A percentile compares a stretch with the other conserved stretches of the same genome.
Conservation (phyloP, 805 yeast genomes). For the Debaryomyces castellii region DNA sequence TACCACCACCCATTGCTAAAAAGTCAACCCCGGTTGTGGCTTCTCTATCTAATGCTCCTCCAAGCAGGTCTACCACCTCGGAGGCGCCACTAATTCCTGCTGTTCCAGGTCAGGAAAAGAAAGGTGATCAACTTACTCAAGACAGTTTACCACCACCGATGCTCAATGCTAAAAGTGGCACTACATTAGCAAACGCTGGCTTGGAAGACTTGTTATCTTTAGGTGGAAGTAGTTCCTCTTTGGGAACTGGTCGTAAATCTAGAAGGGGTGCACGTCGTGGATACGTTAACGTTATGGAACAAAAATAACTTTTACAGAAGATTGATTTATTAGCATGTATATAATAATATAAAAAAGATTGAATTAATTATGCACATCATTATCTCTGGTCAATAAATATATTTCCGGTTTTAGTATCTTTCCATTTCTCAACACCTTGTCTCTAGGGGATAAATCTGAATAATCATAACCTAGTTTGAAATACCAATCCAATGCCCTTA, state of each 20-base stretch:
- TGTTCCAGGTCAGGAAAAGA: not conserved
- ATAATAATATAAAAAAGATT: not conserved
- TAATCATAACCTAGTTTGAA: constrained; percentile 33
- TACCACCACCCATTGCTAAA: constrained; percentile 61
- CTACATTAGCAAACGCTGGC: constrained; percentile 35
- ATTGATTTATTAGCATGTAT: constrained; percentile 1
- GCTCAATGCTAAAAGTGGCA: constrained; percentile 2
- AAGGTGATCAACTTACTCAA: not conserved
- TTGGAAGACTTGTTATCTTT: constrained; percentile 39
- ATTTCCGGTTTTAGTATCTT: constrained; percentile 42
- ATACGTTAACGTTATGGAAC: constrained; percentile 30
- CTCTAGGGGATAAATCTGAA: constrained; percentile 45
- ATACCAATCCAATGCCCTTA: constrained; percentile 46
- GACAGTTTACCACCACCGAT: constrained; percentile 3
- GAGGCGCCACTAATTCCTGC: constrained; percentile 10
- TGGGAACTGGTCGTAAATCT: constrained; percentile 18
- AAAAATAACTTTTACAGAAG: constrained; percentile 4
- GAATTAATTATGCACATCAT: not conserved
- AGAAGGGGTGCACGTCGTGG: constrained; percentile 35
- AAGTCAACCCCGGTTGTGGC: constrained; percentile 8
- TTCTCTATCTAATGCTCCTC: constrained; percentile 7
- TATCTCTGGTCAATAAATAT: constrained; percentile 26
- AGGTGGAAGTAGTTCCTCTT: constrained; percentile 21
- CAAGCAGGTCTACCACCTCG: constrained; percentile 1
- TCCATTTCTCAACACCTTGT: constrained; percentile 40